These are phyloP conservation scores for Trichoderma polysporum DNA, from an alignment of 2,329 filamentous ascomycete species.

Conservation along the genomic window DNA sequence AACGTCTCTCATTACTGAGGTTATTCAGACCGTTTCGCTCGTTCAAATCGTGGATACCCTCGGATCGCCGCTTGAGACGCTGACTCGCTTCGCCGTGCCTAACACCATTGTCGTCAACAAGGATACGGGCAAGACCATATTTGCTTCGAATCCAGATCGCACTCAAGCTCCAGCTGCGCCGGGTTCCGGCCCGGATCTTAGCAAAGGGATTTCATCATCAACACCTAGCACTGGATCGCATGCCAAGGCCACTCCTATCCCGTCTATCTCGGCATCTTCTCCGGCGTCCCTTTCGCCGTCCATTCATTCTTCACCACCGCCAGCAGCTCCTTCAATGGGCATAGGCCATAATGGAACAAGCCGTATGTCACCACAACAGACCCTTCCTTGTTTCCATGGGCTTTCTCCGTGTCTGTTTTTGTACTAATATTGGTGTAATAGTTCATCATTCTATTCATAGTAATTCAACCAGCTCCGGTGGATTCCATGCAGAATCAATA, in stretches of 20 bases:
- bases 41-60: slow-evolving; percentile 51
- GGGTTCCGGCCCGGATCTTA: slow-evolving; percentile 8
- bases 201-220: background rate
- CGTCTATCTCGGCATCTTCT: slow-evolving; percentile 3
- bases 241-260: background rate
- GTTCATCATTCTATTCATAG: slow-evolving; percentile 1
- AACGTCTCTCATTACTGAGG: slow-evolving; percentile 40
- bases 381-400: too few relatives aligned
- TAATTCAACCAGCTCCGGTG: background rate
- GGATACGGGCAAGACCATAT: slow-evolving; percentile 39
- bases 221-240: background rate
- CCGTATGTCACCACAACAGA: slow-evolving; percentile 19
- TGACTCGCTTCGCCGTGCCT: slow-evolving; percentile 43
- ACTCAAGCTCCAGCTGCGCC: slow-evolving; percentile 7
- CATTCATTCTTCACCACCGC: slow-evolving; percentile 29
- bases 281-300: slow-evolving; percentile 30
- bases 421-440: background rate
- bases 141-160: slow-evolving; percentile 32
- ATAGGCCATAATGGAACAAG: slow-evolving; percentile 28
- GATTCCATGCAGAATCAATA: slow-evolving; percentile 3
- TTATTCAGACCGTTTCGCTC: slow-evolving; percentile 57
- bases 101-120: slow-evolving; percentile 40
- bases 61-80: slow-evolving; percentile 45
- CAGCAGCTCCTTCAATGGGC: slow-evolving; percentile 19
- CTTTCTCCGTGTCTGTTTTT: background rate